These are phyloP conservation scores for Adiantum capillusveneris DNA, from an alignment of 75 land plant species.

Conservation along the genomic window DNA sequence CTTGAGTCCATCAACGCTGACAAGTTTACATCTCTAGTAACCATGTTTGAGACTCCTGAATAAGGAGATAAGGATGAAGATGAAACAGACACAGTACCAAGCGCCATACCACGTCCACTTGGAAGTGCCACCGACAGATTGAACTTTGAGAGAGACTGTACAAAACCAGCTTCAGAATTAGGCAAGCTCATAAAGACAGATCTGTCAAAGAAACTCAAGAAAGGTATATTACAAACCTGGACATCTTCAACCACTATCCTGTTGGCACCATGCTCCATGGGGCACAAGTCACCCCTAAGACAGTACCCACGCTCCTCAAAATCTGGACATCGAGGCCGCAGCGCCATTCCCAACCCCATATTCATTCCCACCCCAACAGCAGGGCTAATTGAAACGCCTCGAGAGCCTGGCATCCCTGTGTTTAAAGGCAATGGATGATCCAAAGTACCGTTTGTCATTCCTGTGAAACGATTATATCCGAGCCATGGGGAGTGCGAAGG, in stretches of 20 bases:
- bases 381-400: constrained; percentile 39
- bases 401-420: constrained; percentile 46
- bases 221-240: constrained; percentile 46
- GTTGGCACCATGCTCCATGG: constrained; percentile 99
- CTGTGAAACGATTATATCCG: constrained; percentile 50
- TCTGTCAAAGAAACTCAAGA: background rate
- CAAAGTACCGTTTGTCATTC: constrained; percentile 48
- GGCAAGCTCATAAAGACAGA: no score
- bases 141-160: constrained; percentile 93
- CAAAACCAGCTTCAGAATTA: no score
- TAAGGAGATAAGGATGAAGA: constrained; percentile 15
- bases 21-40: constrained; percentile 23
- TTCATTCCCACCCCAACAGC: constrained; percentile 21
- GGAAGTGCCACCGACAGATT: constrained; percentile 82
- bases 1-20: constrained; percentile 18
- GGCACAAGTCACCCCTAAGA: constrained; percentile 92
- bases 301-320: constrained; percentile 99
- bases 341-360: constrained; percentile 34
- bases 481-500: constrained; percentile 43
- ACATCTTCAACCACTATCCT: constrained; percentile 98
- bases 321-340: constrained; percentile 81
- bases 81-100: constrained; percentile 37
- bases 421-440: constrained; percentile 56
- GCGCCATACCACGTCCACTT: constrained; percentile 42
- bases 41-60: constrained; percentile 15